Evolutionary conservation across 768 basidiomycete genomes (phyloP), one percentile per base, ranked within the genome.

Genomic region (Trametes cinnabarina): DNA sequence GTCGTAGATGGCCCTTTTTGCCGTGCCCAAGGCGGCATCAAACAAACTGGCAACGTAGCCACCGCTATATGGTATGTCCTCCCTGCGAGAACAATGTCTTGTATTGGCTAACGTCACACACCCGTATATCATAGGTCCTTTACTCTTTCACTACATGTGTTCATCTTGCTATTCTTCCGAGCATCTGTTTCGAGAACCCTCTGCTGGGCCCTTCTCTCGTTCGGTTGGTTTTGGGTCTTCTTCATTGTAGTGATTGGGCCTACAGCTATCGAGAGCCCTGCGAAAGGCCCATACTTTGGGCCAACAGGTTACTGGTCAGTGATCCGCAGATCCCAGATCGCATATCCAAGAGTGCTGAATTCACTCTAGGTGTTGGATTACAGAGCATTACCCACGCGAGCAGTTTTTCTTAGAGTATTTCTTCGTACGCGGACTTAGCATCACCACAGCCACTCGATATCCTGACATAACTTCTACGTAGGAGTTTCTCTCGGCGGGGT

Each of bases 301-400:
- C 70, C 77, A 15, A 71, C 78, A 0, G 79, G 78, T 2, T 71
- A 66, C 51, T 79, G 78, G 80, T 73, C 28, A 39, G 72, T 35
- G 19, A 15, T 10, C 6, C 20, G 17, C 26, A 42, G n/a, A 58
- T 56, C 19, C 11, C n/a, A n/a, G n/a, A n/a, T n/a, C n/a, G n/a
- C n/a, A n/a, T n/a, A n/a, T n/a, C n/a, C n/a, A n/a, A n/a, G n/a
- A n/a, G n/a, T n/a, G n/a, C n/a, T n/a, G n/a, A n/a, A n/a, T n/a
- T n/a, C n/a, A n/a, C 28, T 20, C 9, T 32, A 74, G 73, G 73
- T 79, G 79, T 55, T 79, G 79, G 76, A 79, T 81, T 30, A 77
- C 78, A 8, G 54, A 65, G 3, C 60, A 65, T 14, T 81, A 81
- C 61, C 73, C 76, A 2, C 26, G 50, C 15, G 73, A 73, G 44